Base-by-base conservation (phyloP, 352 stramenopile species). In the Peronospora farinosa region DNA sequence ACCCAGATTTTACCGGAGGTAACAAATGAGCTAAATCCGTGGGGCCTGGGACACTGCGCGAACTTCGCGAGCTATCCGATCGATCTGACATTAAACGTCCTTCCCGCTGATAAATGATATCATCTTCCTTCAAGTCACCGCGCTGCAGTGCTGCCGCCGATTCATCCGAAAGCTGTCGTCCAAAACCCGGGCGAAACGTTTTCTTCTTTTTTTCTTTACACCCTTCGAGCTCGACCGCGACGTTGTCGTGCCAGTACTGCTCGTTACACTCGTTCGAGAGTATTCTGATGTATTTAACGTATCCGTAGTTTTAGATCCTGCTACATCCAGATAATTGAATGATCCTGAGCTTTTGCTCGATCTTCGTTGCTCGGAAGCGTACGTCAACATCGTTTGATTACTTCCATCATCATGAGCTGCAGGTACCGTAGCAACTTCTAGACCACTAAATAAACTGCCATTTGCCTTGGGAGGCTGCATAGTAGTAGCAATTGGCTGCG, bases 151-250 rank as follows among this genome's bases (percentile, higher is more conserved):
- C 81, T 2, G 79, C 79, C n/a, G 72, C 61, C 0, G 79, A 87
- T 42, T 93, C 82, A 53, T 93, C 82, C 27, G 82, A 93, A n/a
- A 88, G 59, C 38, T 91, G 75, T 2, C 82, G 79, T 4, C 79
- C 82, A 50, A 93, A 93, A 0, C 82, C 82, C 10, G 82, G 82
- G 5, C 82, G 82, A 41, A 93, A 93, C 10, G 69, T 84, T 61
- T 90, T 90, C 28, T 82, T 89, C 60, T 91, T 93, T 52, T 89
- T 89, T 86, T 87, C 31, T 87, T 84, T 15, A 39, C 53, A 15
- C 62, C 57, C 39, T 86, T 86, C 9, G 60, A 59, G 47, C 68
- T 74, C 3, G 65, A 64, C 0, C 64, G 54, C 17, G 65, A 65
- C 2, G 51, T 64, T 2, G 48, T 33, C n/a, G 54, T 70, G 7